phyloP scores from a whole-genome alignment of 139 green algal genomes.

The Tetradesmus obliquus region DNA sequence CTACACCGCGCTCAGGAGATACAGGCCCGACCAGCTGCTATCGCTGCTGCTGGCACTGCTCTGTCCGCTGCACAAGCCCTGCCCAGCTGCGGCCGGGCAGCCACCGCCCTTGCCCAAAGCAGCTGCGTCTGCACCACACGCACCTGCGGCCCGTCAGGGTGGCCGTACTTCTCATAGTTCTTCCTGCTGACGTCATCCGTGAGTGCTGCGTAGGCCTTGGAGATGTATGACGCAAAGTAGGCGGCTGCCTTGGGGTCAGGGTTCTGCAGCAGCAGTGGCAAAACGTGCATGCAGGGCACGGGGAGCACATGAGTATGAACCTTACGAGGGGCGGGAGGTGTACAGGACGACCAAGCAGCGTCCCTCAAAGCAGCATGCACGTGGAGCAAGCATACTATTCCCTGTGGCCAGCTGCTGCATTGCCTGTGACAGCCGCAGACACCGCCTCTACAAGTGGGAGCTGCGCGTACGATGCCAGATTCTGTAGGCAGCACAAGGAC shows the following conservation, averaged over 20 bases:
- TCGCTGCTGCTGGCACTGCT: constrained; percentile 10
- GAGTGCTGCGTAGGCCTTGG: constrained; percentile 82
- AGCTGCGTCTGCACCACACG: neutral
- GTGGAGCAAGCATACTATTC: neutral
- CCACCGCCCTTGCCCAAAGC: neutral
- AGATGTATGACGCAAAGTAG: constrained; percentile 90
- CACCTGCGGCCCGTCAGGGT: constrained; percentile 88
- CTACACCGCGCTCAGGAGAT: neutral
- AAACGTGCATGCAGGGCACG: neutral
- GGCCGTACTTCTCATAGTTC: constrained; percentile 93
- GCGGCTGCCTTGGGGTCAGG: constrained; percentile 82
- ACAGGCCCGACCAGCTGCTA: neutral
- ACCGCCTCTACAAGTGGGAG: too few relatives aligned
- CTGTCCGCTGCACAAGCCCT: neutral
- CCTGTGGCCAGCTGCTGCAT: neutral
- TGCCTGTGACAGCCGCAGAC: neutral
- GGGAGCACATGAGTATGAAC: neutral
- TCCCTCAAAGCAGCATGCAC: neutral
- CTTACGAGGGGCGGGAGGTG: neutral
- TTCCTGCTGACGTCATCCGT: constrained; percentile 81
- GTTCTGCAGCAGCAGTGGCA: constrained; percentile 67
- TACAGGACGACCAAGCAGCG: neutral
- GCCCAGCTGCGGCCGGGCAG: too few relatives aligned
- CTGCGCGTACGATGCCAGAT: too few relatives aligned
- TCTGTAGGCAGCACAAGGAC: too few relatives aligned